Conservation (phyloP, 352 stramenopile genomes). For the Pythium brassicae region DNA sequence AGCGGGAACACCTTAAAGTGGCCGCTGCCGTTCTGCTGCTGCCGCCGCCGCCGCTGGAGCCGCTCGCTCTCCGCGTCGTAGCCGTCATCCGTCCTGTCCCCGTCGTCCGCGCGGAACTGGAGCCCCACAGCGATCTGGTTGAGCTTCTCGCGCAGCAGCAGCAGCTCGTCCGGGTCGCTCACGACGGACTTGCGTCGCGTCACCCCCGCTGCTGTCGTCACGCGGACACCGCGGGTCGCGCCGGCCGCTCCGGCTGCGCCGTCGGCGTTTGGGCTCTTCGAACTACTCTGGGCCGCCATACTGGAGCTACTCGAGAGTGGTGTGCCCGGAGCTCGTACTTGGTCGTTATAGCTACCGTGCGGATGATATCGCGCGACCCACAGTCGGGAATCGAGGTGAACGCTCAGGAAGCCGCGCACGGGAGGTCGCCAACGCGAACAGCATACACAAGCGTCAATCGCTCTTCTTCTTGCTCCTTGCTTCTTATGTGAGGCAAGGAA, state of each 20-base stretch:
- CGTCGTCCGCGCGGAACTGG: slow-evolving; percentile 14
- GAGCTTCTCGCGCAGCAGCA: slow-evolving; percentile 72
- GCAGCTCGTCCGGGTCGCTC: slow-evolving; percentile 59
- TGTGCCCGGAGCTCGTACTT: slow-evolving; percentile 2
- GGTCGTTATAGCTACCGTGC: too few species aligned
- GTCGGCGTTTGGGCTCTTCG: background rate
- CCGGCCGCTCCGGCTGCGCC: background rate
- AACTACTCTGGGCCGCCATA: background rate
- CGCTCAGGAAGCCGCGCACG: too few species aligned
- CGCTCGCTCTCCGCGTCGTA: slow-evolving; percentile 21
- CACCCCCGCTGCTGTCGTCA: background rate
- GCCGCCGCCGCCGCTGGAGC: slow-evolving; percentile 1
- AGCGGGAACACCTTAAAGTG: slow-evolving; percentile 49
- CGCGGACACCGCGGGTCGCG: background rate
- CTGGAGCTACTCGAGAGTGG: background rate
- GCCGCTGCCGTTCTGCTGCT: slow-evolving; percentile 1
- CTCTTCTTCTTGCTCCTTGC: too few species aligned
- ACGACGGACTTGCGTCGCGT: slow-evolving; percentile 52
- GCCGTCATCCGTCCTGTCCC: slow-evolving; percentile 12
- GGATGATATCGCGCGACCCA: too few species aligned
- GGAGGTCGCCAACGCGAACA: too few species aligned
- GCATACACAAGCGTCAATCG: too few species aligned
- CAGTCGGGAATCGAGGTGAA: too few species aligned
- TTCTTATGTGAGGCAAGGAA: too few species aligned
- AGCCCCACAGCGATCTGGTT: slow-evolving; percentile 56